phyloP scores from a whole-genome alignment of 306 rosid species.

The Lupinus albus region DNA sequence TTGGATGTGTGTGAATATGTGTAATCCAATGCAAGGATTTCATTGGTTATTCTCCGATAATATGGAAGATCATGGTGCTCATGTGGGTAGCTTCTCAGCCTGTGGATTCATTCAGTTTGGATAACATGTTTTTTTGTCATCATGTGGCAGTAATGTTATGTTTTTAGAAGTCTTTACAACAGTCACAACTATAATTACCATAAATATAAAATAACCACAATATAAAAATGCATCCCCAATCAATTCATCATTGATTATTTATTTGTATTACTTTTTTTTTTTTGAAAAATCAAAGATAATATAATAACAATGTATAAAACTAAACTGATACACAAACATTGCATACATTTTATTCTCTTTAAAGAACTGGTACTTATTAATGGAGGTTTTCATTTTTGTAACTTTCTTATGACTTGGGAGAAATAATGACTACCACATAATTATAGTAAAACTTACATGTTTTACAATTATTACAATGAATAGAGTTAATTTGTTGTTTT shows the following conservation, averaged over 20 bases:
- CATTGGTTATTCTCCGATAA: constrained; percentile 55
- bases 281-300: no score
- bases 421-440: constrained; percentile 29
- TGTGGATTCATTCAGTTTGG: constrained; percentile 46
- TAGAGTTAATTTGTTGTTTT: constrained; percentile 10
- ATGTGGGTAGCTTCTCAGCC: constrained; percentile 47
- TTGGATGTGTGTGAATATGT: constrained; percentile 47
- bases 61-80: constrained; percentile 60
- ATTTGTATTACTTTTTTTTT: no score
- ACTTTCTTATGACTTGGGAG: not conserved
- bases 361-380: no score
- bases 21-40: constrained; percentile 69
- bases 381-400: not conserved
- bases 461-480: not conserved
- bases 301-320: no score
- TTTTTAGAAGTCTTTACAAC: no score
- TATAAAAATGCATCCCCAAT: no score
- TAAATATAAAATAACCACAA: no score
- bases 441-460: not conserved
- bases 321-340: no score
- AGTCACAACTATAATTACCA: no score
- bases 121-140: constrained; percentile 60
- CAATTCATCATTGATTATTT: no score
- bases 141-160: no score
- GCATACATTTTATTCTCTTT: no score